Base-by-base conservation (phyloP, 176 grass and related monocot species). In the Otatea glauca region DNA sequence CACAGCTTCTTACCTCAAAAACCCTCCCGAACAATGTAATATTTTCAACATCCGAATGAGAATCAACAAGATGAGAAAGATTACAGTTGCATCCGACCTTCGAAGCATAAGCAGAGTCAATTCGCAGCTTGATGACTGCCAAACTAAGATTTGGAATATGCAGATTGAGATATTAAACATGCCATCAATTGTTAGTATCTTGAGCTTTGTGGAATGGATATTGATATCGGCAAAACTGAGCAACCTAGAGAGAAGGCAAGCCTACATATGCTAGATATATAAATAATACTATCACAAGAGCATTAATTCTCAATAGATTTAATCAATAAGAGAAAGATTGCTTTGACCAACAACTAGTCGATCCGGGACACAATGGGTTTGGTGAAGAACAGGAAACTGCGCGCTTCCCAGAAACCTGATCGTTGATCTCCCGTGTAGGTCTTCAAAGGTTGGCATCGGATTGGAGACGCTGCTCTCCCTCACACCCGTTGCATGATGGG, bases 131-230 rank as follows among this genome's bases (percentile, higher is more conserved):
- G 16, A 85, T 74, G 34, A 44, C 16, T 74, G 72, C 71, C 5
- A 42, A 62, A 58, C 44, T 29, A 51, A 90, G 76, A 74, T 83
- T 53, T 32, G 86, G 89, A 65, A 83, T 75, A 41, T 60, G 48
- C 63, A 91, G 66, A 81, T 61, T 61, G 16, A 94, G 61, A 34
- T 90, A 9, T 70, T 67, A 80, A 86, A 83, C 44, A 42, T 21
- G n/a, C 78, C 88, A 75, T 39, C 38, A 81, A 94, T 74, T 47
- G 11, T 12, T 51, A 94, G 56, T 65, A 20, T 11, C 59, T 62
- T 79, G 34, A 91, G 68, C 41, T 86, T 94, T 80, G 82, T 66
- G 51, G 92, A 81, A 16, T 50, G 50, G 69, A 94, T 91, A 75
- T 78, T 85, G 25, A 91, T 84, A 76, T 65, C 44, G 34, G 70